Base-by-base conservation (phyloP, 2,329 filamentous ascomycete genomes). In the Volutella citrinella region DNA sequence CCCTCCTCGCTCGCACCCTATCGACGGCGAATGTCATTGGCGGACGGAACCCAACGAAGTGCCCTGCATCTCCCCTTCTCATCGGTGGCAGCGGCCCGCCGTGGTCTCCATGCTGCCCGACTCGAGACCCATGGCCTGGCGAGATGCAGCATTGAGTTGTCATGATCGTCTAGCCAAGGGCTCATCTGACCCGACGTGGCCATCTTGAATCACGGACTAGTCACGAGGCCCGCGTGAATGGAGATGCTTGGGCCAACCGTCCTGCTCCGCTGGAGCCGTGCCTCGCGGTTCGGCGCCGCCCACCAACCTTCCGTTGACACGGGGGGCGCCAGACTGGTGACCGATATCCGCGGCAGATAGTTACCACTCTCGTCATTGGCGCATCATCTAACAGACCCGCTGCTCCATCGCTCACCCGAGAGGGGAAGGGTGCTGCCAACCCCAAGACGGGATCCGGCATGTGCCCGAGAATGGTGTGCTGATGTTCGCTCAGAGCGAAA, bases 61-160 rank as follows among this genome's bases (percentile, higher is more conserved):
- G n/a, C n/a, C 32, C 21, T 32, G 21, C 36, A 32, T 34, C 36
- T 39, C 22, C 34, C 27, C 39, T 30, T 27, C n/a, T n/a, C n/a
- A n/a, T n/a, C n/a, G n/a, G n/a, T n/a, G n/a, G n/a, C n/a, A n/a
- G n/a, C n/a, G n/a, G n/a, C n/a, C n/a, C n/a, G n/a, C n/a, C n/a
- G n/a, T n/a, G n/a, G n/a, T n/a, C n/a, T n/a, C n/a, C n/a, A n/a
- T n/a, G n/a, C n/a, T n/a, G 33, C 19, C 14, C 37, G 36, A 38
- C 30, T 37, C 36, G 21, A 42, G 27, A 53, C 41, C 32, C 38
- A 34, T 31, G 38, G 20, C 31, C 21, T 33, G 32, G 16, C 38
- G 32, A 32, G 41, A 49, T 54, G 44, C 46, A 43, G 36, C 26
- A 36, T 25, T 48, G 48, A 38, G 48, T 42, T 53, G 49, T 49